Evolutionary conservation across 805 yeast species (phyloP).

Genomic region (Lipomyces oligophaga): DNA sequence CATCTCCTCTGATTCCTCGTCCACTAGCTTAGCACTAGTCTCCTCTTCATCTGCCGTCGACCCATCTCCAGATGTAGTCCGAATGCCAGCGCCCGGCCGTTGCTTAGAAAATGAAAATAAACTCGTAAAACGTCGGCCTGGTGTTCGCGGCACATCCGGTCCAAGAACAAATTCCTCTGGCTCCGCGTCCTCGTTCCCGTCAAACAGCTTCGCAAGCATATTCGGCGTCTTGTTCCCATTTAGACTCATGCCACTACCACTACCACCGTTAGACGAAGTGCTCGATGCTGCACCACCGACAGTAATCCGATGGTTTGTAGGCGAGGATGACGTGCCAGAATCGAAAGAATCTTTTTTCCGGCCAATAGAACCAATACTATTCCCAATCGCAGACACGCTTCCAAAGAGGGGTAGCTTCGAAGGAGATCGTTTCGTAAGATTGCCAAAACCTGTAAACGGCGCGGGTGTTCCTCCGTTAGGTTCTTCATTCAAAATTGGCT

Average conservation of each 20-base stretch:
- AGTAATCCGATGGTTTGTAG: background rate
- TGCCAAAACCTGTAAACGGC: slow-evolving; percentile 7
- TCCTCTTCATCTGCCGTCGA: background rate
- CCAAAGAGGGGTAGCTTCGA: slow-evolving; percentile 14
- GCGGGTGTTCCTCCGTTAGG: background rate
- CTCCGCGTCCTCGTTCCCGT: slow-evolving; percentile 8
- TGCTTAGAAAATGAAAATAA: slow-evolving; percentile 20
- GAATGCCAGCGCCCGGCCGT: background rate
- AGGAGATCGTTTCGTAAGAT: slow-evolving; percentile 14
- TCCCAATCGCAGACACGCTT: slow-evolving; percentile 16
- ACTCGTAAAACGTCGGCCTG: slow-evolving; percentile 16
- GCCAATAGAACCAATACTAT: slow-evolving; percentile 11
- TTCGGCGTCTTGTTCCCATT: too few species aligned
- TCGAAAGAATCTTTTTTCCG: slow-evolving; percentile 23
- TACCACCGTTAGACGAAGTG: background rate
- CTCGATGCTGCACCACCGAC: too few species aligned
- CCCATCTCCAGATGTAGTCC: background rate
- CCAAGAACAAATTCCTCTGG: slow-evolving; percentile 13
- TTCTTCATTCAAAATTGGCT: too few species aligned
- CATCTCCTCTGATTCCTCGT: background rate
- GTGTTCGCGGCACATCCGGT: slow-evolving; percentile 19
- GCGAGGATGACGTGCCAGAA: background rate
- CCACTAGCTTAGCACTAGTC: background rate
- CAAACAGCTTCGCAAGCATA: too few species aligned
- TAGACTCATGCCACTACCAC: background rate